Base-by-base conservation (phyloP, 495 filamentous ascomycete species). In the Lichina pygmaea region DNA sequence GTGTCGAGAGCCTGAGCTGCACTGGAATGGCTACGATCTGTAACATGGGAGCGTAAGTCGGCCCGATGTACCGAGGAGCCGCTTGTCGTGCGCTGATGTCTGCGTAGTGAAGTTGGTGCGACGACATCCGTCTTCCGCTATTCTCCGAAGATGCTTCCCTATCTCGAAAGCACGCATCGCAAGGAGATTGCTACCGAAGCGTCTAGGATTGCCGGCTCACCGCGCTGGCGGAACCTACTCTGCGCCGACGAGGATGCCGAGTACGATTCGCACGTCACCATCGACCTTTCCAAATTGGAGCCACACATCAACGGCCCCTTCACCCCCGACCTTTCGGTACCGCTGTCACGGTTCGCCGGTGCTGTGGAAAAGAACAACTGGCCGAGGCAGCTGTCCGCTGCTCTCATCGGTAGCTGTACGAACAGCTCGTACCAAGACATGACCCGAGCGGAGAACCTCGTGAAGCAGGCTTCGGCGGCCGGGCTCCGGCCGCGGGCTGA, bases 341-440 rank as follows among this genome's bases (percentile, higher is more conserved):
- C 89, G 4, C 58, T 97, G 33, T 93, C 86, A 32, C 63, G 74
- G 52, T 97, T 97, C 57, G 77, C 80, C 52, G 68, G 83, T 42
- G 76, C 77, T 1, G 84, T 91, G 6, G 67, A 77, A 55, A 66
- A 77, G 54, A 78, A 94, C 58, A 62, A 79, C 33, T 97, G 89
- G 89, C 89, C 89, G 7, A 72, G 78, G 56, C 80, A 75, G 41
- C 78, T 97, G 49, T 84, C 81, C 7, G 86, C 89, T 7, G 83
- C 86, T 47, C 69, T 97, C 31, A 97, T 97, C 54, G 89, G 89
- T 41, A 92, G 83, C 64, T 97, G 89, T 64, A 97, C 89, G 11
- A 97, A 97, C 67, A 91, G 81, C 60, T 95, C 89, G 4, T 97
- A 93, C 58, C 74, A 93, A 62, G 89, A 97, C 55, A 97, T 97